phyloP scores from a whole-genome alignment of 2,329 filamentous ascomycete species.

The Alternaria angustiovoidea region DNA sequence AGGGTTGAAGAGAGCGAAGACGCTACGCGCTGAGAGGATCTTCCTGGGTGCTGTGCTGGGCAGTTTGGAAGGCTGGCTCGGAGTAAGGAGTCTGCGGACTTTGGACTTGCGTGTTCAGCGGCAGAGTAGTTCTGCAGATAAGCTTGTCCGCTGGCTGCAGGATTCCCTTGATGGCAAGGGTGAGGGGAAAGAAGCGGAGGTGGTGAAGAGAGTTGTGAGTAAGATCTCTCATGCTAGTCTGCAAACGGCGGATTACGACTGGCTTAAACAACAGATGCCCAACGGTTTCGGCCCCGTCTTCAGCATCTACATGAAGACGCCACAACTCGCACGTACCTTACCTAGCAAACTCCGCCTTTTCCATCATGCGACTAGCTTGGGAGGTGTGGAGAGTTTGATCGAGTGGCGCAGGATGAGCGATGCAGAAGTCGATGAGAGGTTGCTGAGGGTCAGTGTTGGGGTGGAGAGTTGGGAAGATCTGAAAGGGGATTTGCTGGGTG shows the following conservation, averaged over 20 bases:
- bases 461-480: slow-evolving; percentile 89
- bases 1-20: slow-evolving; percentile 48
- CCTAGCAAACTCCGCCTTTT: slow-evolving; percentile 84
- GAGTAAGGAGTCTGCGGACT: slow-evolving; percentile 83
- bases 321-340: slow-evolving; percentile 69
- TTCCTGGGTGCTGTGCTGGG: slow-evolving; percentile 86
- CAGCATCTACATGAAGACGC: slow-evolving; percentile 70
- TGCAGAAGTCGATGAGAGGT: slow-evolving; percentile 69
- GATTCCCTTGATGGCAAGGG: slow-evolving; percentile 53
- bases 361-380: slow-evolving; percentile 92
- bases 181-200: slow-evolving; percentile 50
- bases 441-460: slow-evolving; percentile 85
- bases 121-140: slow-evolving; percentile 75
- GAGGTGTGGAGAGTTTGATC: slow-evolving; percentile 93
- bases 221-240: slow-evolving; percentile 79
- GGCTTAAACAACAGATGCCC: slow-evolving; percentile 90
- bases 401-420: slow-evolving; percentile 97
- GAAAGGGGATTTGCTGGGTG: slow-evolving; percentile 69
- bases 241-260: slow-evolving; percentile 69
- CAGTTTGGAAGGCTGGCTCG: slow-evolving; percentile 89
- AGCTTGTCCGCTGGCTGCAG: slow-evolving; percentile 76
- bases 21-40: slow-evolving; percentile 73
- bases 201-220: slow-evolving; percentile 64
- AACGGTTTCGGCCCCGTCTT: slow-evolving; percentile 91
- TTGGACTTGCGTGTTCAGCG: slow-evolving; percentile 81